Evolutionary conservation across 768 basidiomycete genomes (phyloP).

Genomic region (Termitomyces sp.): DNA sequence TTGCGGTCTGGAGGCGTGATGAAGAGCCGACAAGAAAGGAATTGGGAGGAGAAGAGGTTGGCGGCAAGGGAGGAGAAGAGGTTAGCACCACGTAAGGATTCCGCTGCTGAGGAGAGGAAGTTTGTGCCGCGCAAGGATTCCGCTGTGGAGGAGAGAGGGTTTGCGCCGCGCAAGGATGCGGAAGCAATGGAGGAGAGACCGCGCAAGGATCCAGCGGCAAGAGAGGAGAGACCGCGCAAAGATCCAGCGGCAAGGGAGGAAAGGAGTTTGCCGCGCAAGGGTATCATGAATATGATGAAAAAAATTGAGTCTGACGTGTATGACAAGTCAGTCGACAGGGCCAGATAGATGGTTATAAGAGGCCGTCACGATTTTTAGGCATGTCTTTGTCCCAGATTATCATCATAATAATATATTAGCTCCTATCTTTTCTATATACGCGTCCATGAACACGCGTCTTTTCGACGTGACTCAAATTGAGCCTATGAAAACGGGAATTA

Average conservation of each 20-base stretch:
- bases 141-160: neutral
- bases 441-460: neutral
- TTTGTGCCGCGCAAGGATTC: neutral
- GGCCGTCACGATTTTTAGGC: neutral
- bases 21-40: neutral
- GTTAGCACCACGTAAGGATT: neutral
- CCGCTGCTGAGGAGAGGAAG: neutral
- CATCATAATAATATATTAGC: slow-evolving; percentile 1
- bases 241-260: neutral
- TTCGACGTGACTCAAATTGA: neutral
- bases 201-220: too few species aligned
- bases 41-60: neutral
- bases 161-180: too few species aligned
- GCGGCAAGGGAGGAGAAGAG: too few species aligned
- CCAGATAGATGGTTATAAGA: neutral
- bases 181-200: too few species aligned
- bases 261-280: neutral
- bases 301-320: neutral
- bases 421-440: neutral
- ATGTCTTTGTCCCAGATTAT: neutral
- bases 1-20: neutral
- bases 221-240: neutral
- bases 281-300: neutral
- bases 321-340: neutral
- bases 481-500: neutral